Evolutionary conservation across 345 rosid species (phyloP).

Genomic region (Euphorbia tirucalli): DNA sequence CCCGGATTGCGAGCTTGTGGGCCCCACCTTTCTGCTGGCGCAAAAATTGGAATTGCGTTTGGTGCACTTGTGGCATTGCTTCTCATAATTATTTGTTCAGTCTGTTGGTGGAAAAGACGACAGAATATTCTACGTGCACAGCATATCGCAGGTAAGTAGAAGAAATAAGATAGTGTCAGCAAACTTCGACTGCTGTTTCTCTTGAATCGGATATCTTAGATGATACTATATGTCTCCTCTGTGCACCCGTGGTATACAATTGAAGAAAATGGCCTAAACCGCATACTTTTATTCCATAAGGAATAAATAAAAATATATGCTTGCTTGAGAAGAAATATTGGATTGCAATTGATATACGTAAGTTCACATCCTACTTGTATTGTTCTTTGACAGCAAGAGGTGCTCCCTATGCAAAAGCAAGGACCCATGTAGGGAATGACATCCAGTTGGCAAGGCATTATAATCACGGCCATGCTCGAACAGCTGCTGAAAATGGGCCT

Average conservation of each 20-base stretch:
- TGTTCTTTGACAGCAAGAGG: conserved; percentile 65
- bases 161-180: neutral
- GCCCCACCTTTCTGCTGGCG: conserved; percentile 70
- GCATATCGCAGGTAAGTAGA: conserved; percentile 67
- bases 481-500: conserved; percentile 83
- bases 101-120: conserved; percentile 85
- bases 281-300: too few species aligned
- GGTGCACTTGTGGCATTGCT: conserved; percentile 54
- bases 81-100: conserved; percentile 51
- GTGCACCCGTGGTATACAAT: neutral
- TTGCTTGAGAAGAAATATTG: too few species aligned
- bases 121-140: conserved; percentile 88
- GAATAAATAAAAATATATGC: too few species aligned
- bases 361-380: conserved; percentile 15
- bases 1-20: conserved; percentile 90
- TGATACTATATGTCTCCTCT: neutral
- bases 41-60: conserved; percentile 74
- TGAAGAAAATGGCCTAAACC: neutral
- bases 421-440: conserved; percentile 75
- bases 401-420: conserved; percentile 95
- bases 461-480: conserved; percentile 59
- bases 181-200: conserved; percentile 1
- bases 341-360: conserved; percentile 1
- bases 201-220: neutral
- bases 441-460: conserved; percentile 79